phyloP scores from a whole-genome alignment of 2,329 filamentous ascomycete genomes.

The Fusarium tjaetaba region DNA sequence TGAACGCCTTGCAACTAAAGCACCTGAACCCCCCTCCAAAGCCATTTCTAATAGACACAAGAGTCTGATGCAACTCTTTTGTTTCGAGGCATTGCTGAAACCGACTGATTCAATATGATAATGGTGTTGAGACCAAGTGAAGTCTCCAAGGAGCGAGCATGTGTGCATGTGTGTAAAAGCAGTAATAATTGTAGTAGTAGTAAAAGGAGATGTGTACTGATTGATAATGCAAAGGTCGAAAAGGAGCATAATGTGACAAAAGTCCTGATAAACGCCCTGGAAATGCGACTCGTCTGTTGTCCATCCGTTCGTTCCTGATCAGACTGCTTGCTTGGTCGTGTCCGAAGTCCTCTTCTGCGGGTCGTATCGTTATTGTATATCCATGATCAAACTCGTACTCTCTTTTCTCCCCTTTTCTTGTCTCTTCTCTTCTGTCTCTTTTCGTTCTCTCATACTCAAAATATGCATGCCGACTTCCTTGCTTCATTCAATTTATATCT shows the following conservation, averaged over 20 bases:
- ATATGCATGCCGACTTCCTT: conserved; percentile 27
- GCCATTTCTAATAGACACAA: not conserved
- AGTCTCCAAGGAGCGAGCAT: conserved; percentile 9
- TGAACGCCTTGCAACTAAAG: conserved; percentile 8
- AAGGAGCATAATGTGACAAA: conserved; percentile 30
- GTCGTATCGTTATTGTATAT: conserved; percentile 12
- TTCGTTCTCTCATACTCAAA: conserved; percentile 29
- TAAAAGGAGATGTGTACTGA: conserved; percentile 37
- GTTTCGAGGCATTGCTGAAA: not conserved
- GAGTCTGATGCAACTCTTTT: not conserved
- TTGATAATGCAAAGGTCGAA: conserved; percentile 37
- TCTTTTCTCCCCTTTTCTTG: not conserved
- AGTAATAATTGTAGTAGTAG: conserved; percentile 41
- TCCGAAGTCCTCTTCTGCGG: conserved; percentile 24
- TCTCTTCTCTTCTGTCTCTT: not conserved
- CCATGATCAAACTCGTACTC: conserved; percentile 14
- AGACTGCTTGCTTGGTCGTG: conserved; percentile 25
- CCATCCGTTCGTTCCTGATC: conserved; percentile 14
- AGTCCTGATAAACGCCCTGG: conserved; percentile 35
- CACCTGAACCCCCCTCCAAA: not conserved
- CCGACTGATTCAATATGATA: conserved; percentile 5
- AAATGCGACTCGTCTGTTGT: conserved; percentile 35
- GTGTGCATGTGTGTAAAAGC: conserved; percentile 26
- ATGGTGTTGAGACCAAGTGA: conserved; percentile 12
- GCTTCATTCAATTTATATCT: conserved; percentile 33